phyloP scores from a whole-genome alignment of 805 yeast species.

The Pichia rugopelliculosa region DNA sequence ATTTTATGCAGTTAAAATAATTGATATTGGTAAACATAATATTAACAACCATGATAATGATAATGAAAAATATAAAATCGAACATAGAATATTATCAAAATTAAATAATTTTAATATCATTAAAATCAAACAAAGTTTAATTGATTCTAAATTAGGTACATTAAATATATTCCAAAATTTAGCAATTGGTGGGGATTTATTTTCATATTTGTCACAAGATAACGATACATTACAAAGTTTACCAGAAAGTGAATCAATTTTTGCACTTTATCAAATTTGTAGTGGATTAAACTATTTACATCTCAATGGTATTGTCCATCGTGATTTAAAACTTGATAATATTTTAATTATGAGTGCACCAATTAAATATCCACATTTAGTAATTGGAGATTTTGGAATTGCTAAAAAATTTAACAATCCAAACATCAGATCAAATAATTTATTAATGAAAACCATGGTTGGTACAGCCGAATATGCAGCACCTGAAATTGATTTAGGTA shows the following conservation, averaged over 20 bases:
- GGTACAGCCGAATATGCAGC: conserved; percentile 65
- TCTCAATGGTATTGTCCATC: conserved; percentile 46
- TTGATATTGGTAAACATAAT: neutral
- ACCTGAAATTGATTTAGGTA: conserved; percentile 53
- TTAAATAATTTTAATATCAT: conserved; percentile 89
- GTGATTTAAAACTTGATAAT: conserved; percentile 64
- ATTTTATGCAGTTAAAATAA: conserved; percentile 45
- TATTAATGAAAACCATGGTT: conserved; percentile 23
- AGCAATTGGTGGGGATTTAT: conserved; percentile 94
- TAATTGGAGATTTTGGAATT: conserved; percentile 64
- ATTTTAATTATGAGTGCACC: conserved; percentile 52
- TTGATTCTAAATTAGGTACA: conserved; percentile 69
- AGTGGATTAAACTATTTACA: conserved; percentile 52
- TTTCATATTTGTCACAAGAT: conserved; percentile 78
- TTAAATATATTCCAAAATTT: conserved; percentile 89
- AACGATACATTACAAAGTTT: conserved; percentile 32
- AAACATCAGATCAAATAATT: neutral
- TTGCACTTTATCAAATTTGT: conserved; percentile 49
- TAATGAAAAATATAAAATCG: conserved; percentile 28
- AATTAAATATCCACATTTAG: conserved; percentile 42
- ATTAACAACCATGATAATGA: conserved; percentile 6
- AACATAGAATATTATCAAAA: conserved; percentile 48
- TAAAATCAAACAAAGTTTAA: conserved; percentile 60
- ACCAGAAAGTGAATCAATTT: conserved; percentile 47
- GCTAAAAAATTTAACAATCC: conserved; percentile 24